Conservation (phyloP, 306 rosid genomes). For the Inga oerstediana region DNA sequence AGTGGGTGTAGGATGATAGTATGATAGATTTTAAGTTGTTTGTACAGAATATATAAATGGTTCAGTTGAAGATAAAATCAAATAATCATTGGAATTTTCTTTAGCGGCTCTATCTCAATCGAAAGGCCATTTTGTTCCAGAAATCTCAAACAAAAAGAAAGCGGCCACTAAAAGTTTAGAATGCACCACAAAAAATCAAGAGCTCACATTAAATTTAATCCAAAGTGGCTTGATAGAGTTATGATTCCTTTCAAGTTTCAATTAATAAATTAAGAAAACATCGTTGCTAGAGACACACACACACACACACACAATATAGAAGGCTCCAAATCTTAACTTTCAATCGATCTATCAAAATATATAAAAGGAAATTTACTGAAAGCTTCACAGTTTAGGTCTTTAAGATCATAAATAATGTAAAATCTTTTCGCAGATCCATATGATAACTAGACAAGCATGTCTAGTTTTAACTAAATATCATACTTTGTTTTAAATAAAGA, state of each 20-base stretch:
- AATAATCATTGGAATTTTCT: neutral
- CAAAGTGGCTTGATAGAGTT: neutral
- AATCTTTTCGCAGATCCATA: neutral
- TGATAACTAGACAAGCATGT: neutral
- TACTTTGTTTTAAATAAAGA: neutral
- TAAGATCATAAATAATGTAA: neutral
- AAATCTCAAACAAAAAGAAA: neutral
- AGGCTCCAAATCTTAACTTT: neutral
- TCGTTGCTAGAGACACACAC: neutral
- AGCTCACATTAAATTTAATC: neutral
- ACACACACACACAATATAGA: neutral
- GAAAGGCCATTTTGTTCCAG: conserved; percentile 20
- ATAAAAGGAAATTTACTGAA: neutral
- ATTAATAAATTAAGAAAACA: neutral
- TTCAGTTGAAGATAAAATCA: neutral
- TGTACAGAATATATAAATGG: neutral
- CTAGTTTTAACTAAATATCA: neutral
- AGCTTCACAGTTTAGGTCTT: neutral
- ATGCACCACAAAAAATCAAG: neutral
- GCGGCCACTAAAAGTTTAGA: neutral
- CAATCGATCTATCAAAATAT: neutral
- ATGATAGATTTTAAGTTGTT: neutral
- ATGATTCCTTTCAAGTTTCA: neutral
- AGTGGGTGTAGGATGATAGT: neutral
- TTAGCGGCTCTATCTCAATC: conserved; percentile 23